Conservation (phyloP, 495 filamentous ascomycete species). For the Bacidia gigantensis region DNA sequence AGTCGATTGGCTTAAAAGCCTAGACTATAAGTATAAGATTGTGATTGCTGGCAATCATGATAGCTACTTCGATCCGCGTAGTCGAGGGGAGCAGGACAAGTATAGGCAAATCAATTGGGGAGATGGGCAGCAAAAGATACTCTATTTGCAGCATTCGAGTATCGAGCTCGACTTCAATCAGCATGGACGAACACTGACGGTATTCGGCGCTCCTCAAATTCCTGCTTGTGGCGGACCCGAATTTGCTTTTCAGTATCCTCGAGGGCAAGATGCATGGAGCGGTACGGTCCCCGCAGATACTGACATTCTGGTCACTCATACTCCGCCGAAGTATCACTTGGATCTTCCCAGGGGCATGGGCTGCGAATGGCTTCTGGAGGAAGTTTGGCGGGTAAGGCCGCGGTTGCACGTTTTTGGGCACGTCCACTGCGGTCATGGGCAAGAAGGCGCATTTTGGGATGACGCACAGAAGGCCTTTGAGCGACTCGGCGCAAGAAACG, state of each 20-base stretch:
- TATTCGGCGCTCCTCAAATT: conserved; percentile 54
- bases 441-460: conserved; percentile 64
- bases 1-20: conserved; percentile 61
- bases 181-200: conserved; percentile 29
- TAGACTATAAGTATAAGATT: conserved; percentile 67
- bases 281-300: conserved; percentile 56
- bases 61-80: conserved; percentile 55
- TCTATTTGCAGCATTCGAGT: conserved; percentile 51
- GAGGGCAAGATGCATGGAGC: conserved; percentile 47
- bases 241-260: conserved; percentile 54
- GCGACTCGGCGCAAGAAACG: conserved; percentile 38
- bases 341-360: conserved; percentile 53
- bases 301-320: conserved; percentile 80
- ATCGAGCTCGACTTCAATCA: conserved; percentile 33
- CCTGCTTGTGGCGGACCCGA: conserved; percentile 43
- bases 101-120: conserved; percentile 39
- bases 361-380: conserved; percentile 58
- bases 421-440: conserved; percentile 51
- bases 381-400: conserved; percentile 68
- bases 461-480: conserved; percentile 61
- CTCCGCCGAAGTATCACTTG: conserved; percentile 54
- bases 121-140: conserved; percentile 25
- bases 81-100: conserved; percentile 30
- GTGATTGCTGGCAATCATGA: conserved; percentile 87
- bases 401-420: conserved; percentile 58